A percentile compares a stretch with the other conserved stretches of the same genome.
Conservation (phyloP, 441 rosid genomes). For the Corymbia calophylla region DNA sequence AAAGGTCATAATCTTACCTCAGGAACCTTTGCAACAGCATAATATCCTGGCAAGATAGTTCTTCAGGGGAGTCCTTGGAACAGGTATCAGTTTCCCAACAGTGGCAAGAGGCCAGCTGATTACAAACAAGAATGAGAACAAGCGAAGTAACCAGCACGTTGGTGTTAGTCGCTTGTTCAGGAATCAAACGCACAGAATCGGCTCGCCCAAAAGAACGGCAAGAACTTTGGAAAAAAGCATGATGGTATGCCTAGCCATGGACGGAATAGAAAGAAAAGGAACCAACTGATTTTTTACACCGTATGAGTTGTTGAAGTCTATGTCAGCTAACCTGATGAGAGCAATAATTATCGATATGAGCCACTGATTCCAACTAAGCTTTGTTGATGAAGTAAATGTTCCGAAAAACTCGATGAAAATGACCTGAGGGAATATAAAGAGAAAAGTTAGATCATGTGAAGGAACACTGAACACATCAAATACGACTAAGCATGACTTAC, state of each 20-base stretch:
- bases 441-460: not conserved
- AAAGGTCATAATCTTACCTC: not conserved
- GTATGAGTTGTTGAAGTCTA: not conserved
- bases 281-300: not conserved
- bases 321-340: not conserved
- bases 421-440: not conserved
- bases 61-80: constrained; percentile 54
- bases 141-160: not conserved
- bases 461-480: not conserved
- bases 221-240: not conserved
- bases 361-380: not conserved
- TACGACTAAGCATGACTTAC: constrained; percentile 17
- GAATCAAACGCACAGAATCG: not conserved
- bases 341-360: not conserved
- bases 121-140: not conserved
- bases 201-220: not conserved
- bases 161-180: not conserved
- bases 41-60: constrained; percentile 8
- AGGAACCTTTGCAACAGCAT: not conserved
- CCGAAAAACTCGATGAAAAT: not conserved
- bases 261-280: not conserved
- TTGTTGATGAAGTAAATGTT: not conserved
- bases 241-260: not conserved
- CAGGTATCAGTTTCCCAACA: constrained; percentile 71
- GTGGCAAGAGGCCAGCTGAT: constrained; percentile 87